These are phyloP conservation scores for Scytalidium lignicola DNA, from an alignment of 2,329 filamentous ascomycete genomes.

Conservation along the genomic window DNA sequence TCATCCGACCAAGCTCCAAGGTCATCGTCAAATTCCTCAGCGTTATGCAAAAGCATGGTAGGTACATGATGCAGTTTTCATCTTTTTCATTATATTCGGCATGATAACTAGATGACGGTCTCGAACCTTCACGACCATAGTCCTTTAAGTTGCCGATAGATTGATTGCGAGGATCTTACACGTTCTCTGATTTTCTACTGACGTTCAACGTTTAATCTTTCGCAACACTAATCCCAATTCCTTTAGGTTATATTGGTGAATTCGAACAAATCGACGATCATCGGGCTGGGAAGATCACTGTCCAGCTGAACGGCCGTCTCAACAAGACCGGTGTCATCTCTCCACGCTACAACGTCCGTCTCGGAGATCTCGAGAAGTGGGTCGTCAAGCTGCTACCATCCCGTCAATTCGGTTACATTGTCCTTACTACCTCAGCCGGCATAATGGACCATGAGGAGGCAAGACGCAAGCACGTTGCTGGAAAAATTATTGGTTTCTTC, in stretches of 20 bases:
- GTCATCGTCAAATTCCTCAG: slow-evolving; percentile 99
- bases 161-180: slow-evolving; percentile 91
- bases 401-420: slow-evolving; percentile 99
- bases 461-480: slow-evolving; percentile 95
- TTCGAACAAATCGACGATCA: slow-evolving; percentile 99
- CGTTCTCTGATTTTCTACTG: slow-evolving; percentile 75
- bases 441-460: slow-evolving; percentile 99
- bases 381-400: slow-evolving; percentile 97
- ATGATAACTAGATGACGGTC: slow-evolving; percentile 99
- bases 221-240: slow-evolving; percentile 71
- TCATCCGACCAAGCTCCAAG: slow-evolving; percentile 98
- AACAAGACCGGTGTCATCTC: slow-evolving; percentile 99
- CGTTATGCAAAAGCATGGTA: slow-evolving; percentile 99
- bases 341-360: slow-evolving; percentile 98
- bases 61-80: slow-evolving; percentile 35
- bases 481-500: slow-evolving; percentile 99
- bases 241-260: slow-evolving; percentile 92
- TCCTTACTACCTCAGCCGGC: slow-evolving; percentile 97
- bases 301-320: slow-evolving; percentile 97
- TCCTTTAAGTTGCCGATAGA: slow-evolving; percentile 99
- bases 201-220: slow-evolving; percentile 88
- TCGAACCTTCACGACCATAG: slow-evolving; percentile 81
- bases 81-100: slow-evolving; percentile 58
- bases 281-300: slow-evolving; percentile 99
- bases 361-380: slow-evolving; percentile 98